A percentile compares a stretch with the other conserved stretches of the same genome.
These are phyloP conservation scores for Tetrapisispora nanseiensis DNA, from an alignment of 805 yeast species.

Conservation along the genomic window DNA sequence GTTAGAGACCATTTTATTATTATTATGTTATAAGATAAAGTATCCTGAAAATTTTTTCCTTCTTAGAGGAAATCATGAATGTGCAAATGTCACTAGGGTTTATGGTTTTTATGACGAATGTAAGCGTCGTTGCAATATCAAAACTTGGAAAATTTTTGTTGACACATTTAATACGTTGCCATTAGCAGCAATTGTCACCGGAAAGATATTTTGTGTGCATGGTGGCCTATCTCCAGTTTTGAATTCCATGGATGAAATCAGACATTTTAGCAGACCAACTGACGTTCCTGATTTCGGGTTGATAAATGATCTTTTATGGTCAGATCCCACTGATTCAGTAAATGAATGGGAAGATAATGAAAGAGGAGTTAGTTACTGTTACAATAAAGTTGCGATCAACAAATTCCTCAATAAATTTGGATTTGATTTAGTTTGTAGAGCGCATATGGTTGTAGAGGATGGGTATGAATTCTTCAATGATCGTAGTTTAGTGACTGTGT, in stretches of 20 bases:
- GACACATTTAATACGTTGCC: conserved; percentile 94
- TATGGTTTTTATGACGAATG: conserved; percentile 98
- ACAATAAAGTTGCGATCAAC: conserved; percentile 60
- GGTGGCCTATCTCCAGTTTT: conserved; percentile 74
- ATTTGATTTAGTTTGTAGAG: conserved; percentile 68
- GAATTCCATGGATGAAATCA: conserved; percentile 52
- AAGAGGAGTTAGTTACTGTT: conserved; percentile 71
- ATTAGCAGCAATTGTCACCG: conserved; percentile 87
- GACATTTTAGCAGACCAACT: conserved; percentile 63
- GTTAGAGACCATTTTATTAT: conserved; percentile 75
- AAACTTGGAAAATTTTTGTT: conserved; percentile 85
- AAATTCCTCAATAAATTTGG: conserved; percentile 53
- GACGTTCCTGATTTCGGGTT: conserved; percentile 74
- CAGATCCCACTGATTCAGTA: conserved; percentile 56
- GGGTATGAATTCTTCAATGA: conserved; percentile 75
- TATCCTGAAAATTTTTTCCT: conserved; percentile 92
- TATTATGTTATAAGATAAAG: conserved; percentile 86
- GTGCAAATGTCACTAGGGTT: conserved; percentile 91
- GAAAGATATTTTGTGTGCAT: conserved; percentile 82
- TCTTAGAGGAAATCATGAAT: conserved; percentile 94
- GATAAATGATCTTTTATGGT: conserved; percentile 70
- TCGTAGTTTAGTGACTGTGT: conserved; percentile 63
- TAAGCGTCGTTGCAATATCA: conserved; percentile 81
- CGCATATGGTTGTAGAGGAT: conserved; percentile 84
- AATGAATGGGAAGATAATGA: conserved; percentile 70